Evolutionary conservation across 2,329 filamentous ascomycete genomes (phyloP).

Genomic region (Penicillium glabrum): DNA sequence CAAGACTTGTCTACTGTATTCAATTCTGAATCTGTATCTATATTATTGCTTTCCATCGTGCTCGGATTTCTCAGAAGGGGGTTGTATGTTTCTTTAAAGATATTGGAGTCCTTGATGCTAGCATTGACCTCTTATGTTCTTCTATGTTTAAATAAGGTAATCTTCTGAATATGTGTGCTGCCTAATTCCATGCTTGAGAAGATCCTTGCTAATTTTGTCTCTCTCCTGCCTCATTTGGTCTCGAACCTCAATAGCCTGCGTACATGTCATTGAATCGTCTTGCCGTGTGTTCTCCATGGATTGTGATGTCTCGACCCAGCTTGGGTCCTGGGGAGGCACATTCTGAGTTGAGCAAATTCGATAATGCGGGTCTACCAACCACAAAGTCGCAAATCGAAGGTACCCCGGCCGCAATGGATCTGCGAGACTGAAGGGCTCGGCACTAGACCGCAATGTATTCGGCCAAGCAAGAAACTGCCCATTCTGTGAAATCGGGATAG

Average conservation of each 20-base stretch:
- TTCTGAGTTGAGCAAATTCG: neutral
- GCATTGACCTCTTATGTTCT: neutral
- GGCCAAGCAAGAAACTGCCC: neutral
- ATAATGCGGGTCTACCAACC: neutral
- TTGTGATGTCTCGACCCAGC: neutral
- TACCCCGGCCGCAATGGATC: neutral
- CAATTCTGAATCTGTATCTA: too few species aligned
- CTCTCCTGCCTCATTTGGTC: neutral
- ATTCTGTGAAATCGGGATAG: neutral
- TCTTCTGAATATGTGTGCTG: neutral
- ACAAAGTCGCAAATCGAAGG: neutral
- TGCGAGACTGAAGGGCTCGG: neutral
- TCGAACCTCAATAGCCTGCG: neutral
- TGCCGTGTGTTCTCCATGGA: neutral
- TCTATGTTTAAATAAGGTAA: neutral
- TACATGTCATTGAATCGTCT: neutral
- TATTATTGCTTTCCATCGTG: too few species aligned
- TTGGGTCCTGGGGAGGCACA: neutral
- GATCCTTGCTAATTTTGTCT: neutral
- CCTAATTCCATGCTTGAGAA: neutral
- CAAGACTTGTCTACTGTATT: too few species aligned
- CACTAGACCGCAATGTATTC: neutral
- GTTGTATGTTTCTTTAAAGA: neutral
- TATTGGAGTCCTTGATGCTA: neutral
- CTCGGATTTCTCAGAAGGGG: too few species aligned